Conservation (phyloP, 1,284 basidiomycete genomes). For the Boletus mariae region DNA sequence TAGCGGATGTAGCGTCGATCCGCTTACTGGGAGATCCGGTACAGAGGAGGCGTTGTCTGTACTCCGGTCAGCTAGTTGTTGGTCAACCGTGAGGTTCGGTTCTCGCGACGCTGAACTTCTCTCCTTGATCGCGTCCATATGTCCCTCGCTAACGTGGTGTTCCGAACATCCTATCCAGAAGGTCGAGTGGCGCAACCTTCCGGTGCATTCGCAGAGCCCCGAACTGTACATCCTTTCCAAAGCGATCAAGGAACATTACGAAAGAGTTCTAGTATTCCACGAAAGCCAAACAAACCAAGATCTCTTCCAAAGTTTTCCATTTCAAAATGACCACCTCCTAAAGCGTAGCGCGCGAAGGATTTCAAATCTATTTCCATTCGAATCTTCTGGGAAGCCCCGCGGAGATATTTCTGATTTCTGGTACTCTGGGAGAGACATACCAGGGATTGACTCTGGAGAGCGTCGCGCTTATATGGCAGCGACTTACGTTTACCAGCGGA, state of each 20-base stretch:
- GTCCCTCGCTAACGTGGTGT: slow-evolving; percentile 37
- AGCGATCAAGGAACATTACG: slow-evolving; percentile 32
- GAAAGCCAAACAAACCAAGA: not conserved
- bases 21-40: slow-evolving; percentile 43
- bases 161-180: slow-evolving; percentile 40
- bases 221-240: slow-evolving; percentile 25
- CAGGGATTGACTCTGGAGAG: slow-evolving; percentile 2
- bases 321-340: slow-evolving; percentile 8
- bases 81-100: slow-evolving; percentile 38
- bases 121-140: slow-evolving; percentile 34
- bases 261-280: slow-evolving; percentile 14
- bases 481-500: slow-evolving; percentile 3
- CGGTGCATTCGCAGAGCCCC: slow-evolving; percentile 32
- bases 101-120: slow-evolving; percentile 32
- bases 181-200: slow-evolving; percentile 17
- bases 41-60: slow-evolving; percentile 43
- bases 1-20: slow-evolving; percentile 40
- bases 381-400: not conserved
- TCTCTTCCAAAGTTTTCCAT: slow-evolving; percentile 9
- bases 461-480: slow-evolving; percentile 15
- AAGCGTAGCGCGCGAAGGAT: slow-evolving; percentile 13
- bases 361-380: slow-evolving; percentile 9
- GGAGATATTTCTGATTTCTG: not conserved
- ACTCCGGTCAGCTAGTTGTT: slow-evolving; percentile 36
- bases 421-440: slow-evolving; percentile 19